These are phyloP conservation scores for Plantago elongata DNA, from an alignment of 257 asterid species.

Conservation along the genomic window DNA sequence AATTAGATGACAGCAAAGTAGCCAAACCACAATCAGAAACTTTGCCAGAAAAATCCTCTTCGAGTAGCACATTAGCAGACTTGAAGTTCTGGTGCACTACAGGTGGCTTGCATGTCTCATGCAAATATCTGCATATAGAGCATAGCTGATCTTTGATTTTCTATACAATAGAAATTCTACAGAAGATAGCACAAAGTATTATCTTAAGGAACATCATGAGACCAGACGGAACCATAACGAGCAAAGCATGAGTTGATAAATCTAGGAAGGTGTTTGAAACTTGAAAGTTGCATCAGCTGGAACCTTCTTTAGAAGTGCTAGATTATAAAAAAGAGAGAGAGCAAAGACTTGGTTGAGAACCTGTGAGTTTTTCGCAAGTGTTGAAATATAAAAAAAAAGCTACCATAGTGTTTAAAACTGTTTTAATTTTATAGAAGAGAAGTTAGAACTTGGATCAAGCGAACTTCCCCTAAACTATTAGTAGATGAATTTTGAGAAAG, in stretches of 20 bases:
- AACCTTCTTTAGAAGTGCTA: not conserved
- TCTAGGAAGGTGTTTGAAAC: no score
- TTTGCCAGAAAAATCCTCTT: conserved; percentile 51
- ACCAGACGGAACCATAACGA: not conserved
- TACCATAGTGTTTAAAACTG: no score
- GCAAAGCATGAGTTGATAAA: no score
- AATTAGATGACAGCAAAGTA: conserved; percentile 50
- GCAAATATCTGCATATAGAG: conserved; percentile 63
- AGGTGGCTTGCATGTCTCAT: conserved; percentile 70
- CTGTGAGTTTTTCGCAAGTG: not conserved
- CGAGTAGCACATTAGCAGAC: conserved; percentile 69
- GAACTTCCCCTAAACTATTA: no score
- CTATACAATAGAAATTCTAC: conserved; percentile 4
- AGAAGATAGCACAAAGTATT: not conserved
- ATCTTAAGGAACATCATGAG: not conserved
- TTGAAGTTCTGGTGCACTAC: conserved; percentile 74
- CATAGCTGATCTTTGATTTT: conserved; percentile 23
- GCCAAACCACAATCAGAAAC: conserved; percentile 86
- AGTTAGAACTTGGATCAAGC: no score
- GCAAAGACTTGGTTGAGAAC: not conserved
- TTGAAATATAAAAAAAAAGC: not conserved
- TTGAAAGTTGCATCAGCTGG: not conserved
- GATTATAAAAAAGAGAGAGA: not conserved
- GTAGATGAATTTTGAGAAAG: no score
- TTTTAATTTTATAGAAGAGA: no score